A percentile compares a stretch with the other conserved stretches of the same genome.
phyloP scores from a whole-genome alignment of 2,329 filamentous ascomycete species.

The Xylariaceae sp. region DNA sequence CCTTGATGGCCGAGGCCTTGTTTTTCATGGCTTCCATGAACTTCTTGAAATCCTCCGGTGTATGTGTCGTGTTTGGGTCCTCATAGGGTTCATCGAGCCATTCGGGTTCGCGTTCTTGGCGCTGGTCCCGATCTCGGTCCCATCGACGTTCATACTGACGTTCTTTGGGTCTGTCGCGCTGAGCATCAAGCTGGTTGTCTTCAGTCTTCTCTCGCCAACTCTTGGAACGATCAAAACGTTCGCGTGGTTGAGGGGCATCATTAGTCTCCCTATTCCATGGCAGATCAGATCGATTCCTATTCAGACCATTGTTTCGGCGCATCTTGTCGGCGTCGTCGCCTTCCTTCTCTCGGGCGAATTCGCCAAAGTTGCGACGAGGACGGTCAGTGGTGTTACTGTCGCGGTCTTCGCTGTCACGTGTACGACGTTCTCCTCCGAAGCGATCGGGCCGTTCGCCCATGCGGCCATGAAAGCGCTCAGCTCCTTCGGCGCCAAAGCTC shows the following conservation, averaged over 20 bases:
- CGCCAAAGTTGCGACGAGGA: slow-evolving; percentile 47
- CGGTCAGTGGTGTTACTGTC: slow-evolving; percentile 54
- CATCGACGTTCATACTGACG: slow-evolving; percentile 54
- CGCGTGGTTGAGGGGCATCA: slow-evolving; percentile 37
- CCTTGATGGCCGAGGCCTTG: slow-evolving; percentile 37
- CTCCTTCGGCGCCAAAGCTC: slow-evolving; percentile 68
- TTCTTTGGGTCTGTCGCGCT: slow-evolving; percentile 49
- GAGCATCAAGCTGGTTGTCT: slow-evolving; percentile 34
- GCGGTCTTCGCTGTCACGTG: slow-evolving; percentile 41
- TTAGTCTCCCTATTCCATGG: slow-evolving; percentile 69
- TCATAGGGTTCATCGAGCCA: slow-evolving; percentile 78
- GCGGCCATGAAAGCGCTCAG: slow-evolving; percentile 65
- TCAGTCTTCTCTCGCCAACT: slow-evolving; percentile 55
- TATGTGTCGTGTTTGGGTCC: slow-evolving; percentile 67
- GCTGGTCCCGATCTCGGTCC: slow-evolving; percentile 52
- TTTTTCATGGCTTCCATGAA: slow-evolving; percentile 91
- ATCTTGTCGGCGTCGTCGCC: slow-evolving; percentile 50
- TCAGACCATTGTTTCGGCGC: slow-evolving; percentile 62
- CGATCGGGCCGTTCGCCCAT: slow-evolving; percentile 52
- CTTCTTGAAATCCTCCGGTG: slow-evolving; percentile 86
- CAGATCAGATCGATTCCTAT: slow-evolving; percentile 63
- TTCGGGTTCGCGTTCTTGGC: slow-evolving; percentile 77
- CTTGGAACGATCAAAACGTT: slow-evolving; percentile 56
- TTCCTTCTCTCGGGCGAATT: slow-evolving; percentile 42
- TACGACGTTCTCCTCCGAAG: slow-evolving; percentile 37